These are phyloP conservation scores for Dactylella cylindrospora DNA, from an alignment of 2,329 filamentous ascomycete genomes.

Conservation along the genomic window DNA sequence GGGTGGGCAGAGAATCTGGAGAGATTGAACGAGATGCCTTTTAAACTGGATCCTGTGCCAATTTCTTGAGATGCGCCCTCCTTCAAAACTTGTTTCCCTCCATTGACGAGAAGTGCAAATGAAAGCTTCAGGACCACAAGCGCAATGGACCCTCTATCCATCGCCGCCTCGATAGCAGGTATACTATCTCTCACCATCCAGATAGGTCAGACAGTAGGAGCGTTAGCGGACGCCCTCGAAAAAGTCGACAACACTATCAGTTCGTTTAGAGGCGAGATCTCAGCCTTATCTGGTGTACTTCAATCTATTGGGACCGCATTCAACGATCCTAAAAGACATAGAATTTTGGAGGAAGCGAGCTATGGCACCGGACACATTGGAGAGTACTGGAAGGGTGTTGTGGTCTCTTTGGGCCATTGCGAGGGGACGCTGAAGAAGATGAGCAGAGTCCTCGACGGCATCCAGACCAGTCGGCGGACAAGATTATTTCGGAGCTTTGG, in stretches of 20 bases:
- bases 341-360: slow-evolving; percentile 31
- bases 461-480: slow-evolving; percentile 34
- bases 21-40: slow-evolving; percentile 1
- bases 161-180: slow-evolving; percentile 34
- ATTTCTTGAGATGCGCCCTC: neutral
- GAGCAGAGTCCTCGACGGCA: slow-evolving; percentile 17
- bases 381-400: slow-evolving; percentile 39
- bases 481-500: slow-evolving; percentile 39
- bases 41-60: slow-evolving; percentile 37
- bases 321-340: slow-evolving; percentile 22
- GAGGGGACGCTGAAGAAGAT: slow-evolving; percentile 33
- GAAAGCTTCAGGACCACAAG: too few relatives aligned
- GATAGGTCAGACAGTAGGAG: slow-evolving; percentile 34
- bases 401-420: slow-evolving; percentile 28
- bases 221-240: slow-evolving; percentile 26
- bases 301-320: slow-evolving; percentile 29
- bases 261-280: slow-evolving; percentile 36
- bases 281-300: slow-evolving; percentile 25
- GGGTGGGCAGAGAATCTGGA: neutral
- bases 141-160: slow-evolving; percentile 40
- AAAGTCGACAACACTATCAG: slow-evolving; percentile 40
- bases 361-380: slow-evolving; percentile 37
- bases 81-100: neutral
- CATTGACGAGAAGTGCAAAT: slow-evolving; percentile 36
- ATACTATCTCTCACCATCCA: slow-evolving; percentile 33